Conservation (phyloP, 1,284 basidiomycete species). For the Irpex lacteus region DNA sequence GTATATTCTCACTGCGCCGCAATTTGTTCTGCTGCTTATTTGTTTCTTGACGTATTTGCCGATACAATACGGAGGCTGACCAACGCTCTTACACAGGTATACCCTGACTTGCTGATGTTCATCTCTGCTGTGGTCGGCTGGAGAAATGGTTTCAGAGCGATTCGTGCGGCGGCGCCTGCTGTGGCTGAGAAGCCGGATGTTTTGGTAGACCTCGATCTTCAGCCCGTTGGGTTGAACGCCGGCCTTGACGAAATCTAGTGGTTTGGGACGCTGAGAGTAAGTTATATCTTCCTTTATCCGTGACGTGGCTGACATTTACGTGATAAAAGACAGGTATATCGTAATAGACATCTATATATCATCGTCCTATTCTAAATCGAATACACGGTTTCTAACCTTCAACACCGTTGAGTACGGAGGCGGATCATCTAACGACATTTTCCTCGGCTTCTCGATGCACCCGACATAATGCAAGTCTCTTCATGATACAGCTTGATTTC, state of each 20-base stretch:
- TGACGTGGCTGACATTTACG: too few relatives aligned
- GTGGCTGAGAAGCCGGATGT: neutral
- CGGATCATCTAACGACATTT: too few relatives aligned
- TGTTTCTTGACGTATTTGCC: neutral
- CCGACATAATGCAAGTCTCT: too few relatives aligned
- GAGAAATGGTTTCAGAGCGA: slow-evolving; percentile 2
- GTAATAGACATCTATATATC: too few relatives aligned
- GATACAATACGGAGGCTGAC: neutral
- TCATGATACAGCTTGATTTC: too few relatives aligned
- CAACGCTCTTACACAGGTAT: neutral
- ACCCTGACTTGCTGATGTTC: slow-evolving; percentile 4
- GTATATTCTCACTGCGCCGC: neutral
- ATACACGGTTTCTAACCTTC: too few relatives aligned
- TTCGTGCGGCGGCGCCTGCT: neutral
- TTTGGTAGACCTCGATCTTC: slow-evolving; percentile 8
- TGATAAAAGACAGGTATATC: too few relatives aligned
- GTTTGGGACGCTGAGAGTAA: neutral
- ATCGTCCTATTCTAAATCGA: too few relatives aligned
- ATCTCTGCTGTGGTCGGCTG: slow-evolving; percentile 2
- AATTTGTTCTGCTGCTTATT: neutral
- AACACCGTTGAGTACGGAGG: too few relatives aligned
- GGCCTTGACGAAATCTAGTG: slow-evolving; percentile 13
- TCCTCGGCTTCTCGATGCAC: too few relatives aligned
- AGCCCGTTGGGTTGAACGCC: slow-evolving; percentile 12
- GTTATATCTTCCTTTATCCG: too few relatives aligned